These are phyloP conservation scores for Nakazawaea peltata DNA, from an alignment of 805 yeast species.

Conservation along the genomic window DNA sequence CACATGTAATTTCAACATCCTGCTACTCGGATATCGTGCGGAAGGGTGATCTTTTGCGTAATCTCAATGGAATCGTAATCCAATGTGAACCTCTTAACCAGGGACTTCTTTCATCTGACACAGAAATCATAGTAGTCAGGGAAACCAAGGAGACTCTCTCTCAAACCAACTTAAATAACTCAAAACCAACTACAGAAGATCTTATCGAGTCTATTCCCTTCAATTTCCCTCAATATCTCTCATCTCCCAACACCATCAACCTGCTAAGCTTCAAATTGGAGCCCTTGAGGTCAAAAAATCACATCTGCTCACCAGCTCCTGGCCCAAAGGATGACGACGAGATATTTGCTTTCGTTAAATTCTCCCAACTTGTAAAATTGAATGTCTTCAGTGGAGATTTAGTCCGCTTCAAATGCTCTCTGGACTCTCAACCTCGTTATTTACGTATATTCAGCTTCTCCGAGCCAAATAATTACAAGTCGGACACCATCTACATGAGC, in stretches of 20 bases:
- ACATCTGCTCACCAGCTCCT: slow-evolving; percentile 16
- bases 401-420: slow-evolving; percentile 24
- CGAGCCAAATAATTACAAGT: slow-evolving; percentile 46
- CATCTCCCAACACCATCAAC: too few species aligned
- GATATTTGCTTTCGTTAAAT: slow-evolving; percentile 35
- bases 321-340: slow-evolving; percentile 35
- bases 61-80: slow-evolving; percentile 40
- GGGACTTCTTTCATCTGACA: slow-evolving; percentile 40
- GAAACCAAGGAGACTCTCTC: too few species aligned
- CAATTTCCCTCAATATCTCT: neutral
- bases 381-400: slow-evolving; percentile 68
- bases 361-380: slow-evolving; percentile 43
- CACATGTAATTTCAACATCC: slow-evolving; percentile 25
- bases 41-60: slow-evolving; percentile 34
- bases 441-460: slow-evolving; percentile 49
- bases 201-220: neutral
- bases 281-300: neutral
- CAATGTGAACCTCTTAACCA: slow-evolving; percentile 72
- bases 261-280: neutral
- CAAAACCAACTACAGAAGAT: slow-evolving; percentile 7
- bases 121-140: slow-evolving; percentile 49
- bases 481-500: slow-evolving; percentile 42
- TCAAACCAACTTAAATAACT: neutral
- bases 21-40: slow-evolving; percentile 26
- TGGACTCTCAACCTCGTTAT: slow-evolving; percentile 11